phyloP scores from a whole-genome alignment of 2,329 filamentous ascomycete species.

The Ramularia endophylla region DNA sequence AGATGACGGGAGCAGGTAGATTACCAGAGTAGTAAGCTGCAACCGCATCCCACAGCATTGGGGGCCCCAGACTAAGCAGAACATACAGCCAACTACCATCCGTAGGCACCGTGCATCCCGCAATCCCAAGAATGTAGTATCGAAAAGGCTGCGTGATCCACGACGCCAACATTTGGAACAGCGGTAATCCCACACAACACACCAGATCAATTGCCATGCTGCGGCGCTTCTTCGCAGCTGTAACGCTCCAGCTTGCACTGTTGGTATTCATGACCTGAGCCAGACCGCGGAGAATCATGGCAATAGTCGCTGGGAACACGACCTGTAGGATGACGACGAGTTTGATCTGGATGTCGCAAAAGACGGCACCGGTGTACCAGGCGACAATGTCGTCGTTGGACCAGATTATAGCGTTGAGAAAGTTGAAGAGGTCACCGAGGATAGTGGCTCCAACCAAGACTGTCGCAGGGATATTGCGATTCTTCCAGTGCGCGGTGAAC shows the following conservation, averaged over 20 bases:
- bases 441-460: constrained; percentile 52
- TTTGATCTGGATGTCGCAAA: constrained; percentile 61
- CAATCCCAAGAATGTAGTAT: constrained; percentile 53
- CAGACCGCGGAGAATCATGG: constrained; percentile 56
- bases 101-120: constrained; percentile 52
- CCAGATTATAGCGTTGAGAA: constrained; percentile 62
- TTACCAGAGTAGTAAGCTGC: constrained; percentile 54
- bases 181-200: constrained; percentile 52
- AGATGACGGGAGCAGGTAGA: not conserved
- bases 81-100: constrained; percentile 54
- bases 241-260: constrained; percentile 47
- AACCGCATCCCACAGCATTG: constrained; percentile 47
- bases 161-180: constrained; percentile 51
- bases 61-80: constrained; percentile 51
- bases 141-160: constrained; percentile 55
- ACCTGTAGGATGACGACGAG: constrained; percentile 49
- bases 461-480: constrained; percentile 55
- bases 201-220: constrained; percentile 47
- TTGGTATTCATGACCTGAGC: constrained; percentile 56
- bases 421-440: constrained; percentile 50
- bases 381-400: constrained; percentile 48
- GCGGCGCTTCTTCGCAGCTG: constrained; percentile 41
- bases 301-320: constrained; percentile 47
- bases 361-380: constrained; percentile 54
- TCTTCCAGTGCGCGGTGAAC: constrained; percentile 54